A percentile compares a stretch with the other conserved stretches of the same genome.
Conservation (phyloP, 495 filamentous ascomycete species). For the Lasiosphaeris hirsuta region DNA sequence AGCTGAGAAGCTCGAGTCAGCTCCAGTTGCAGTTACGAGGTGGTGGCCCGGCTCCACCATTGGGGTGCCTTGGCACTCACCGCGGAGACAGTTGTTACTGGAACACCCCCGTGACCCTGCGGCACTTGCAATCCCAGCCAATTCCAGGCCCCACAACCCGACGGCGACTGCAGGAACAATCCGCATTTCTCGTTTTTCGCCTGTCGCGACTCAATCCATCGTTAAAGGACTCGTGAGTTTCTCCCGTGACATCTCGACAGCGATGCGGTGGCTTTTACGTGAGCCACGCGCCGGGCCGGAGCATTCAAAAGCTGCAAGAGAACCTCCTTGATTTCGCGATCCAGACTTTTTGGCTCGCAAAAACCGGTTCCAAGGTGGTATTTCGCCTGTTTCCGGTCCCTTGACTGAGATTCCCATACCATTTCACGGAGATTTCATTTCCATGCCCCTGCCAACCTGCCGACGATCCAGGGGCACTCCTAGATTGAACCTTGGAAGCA, state of each 20-base stretch:
- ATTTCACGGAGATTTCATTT: no score
- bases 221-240: no score
- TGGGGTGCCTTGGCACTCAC: constrained; percentile 12
- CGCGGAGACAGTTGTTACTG: constrained; percentile 20
- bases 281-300: background rate
- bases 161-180: background rate
- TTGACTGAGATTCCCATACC: no score
- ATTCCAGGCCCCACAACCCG: background rate
- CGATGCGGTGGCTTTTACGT: background rate
- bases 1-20: constrained; percentile 8
- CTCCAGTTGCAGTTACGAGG: background rate
- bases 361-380: constrained; percentile 23
- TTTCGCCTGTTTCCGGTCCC: no score
- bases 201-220: no score
- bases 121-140: constrained; percentile 6
- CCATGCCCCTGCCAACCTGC: no score
- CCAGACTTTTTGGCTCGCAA: constrained; percentile 3
- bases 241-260: background rate
- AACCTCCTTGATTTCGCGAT: constrained; percentile 9
- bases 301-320: background rate
- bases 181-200: no score
- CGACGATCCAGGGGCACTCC: no score
- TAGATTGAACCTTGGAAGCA: no score
- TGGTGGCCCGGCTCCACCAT: background rate
- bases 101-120: constrained; percentile 10